Evolutionary conservation across 2,329 filamentous ascomycete genomes (phyloP), one percentile per base, ranked within the genome.

Genomic region (Arthrobotrys entomopaga): DNA sequence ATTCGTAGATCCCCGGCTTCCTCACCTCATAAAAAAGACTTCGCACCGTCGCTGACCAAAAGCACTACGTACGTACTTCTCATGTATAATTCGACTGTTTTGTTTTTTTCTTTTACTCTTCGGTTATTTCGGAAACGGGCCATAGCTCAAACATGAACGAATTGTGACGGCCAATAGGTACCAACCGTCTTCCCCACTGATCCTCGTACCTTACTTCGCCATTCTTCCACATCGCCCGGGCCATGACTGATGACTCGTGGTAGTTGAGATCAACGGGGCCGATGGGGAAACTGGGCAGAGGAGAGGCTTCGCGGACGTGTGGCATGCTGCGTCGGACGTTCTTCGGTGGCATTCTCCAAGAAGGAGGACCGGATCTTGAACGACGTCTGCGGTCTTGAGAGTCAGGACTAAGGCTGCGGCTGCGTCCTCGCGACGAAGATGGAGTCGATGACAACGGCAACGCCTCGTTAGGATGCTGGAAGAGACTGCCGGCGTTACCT

Each of bases 61-160:
- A 15, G 15, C 42, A 19, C 10, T 19, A 8, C 16, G n/a, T n/a
- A 38, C 49, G 19, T 49, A 15, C 15, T 8, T 46, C 16, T 50
- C 75, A 49, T 71, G 75, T 43, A 70, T 70, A 2, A 52, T 42
- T 34, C 10, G 29, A 5, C 16, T 40, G 59, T 53, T 63, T 19
- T 54, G 56, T 53, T 63, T 19, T 54, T 20, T 34, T 65, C 10
- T 22, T 49, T 53, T 71, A 76, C 53, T 66, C 56, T 42, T 67
- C 76, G 42, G 71, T 77, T 48, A 76, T 76, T 63, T 78, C 78
- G 34, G 77, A 77, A 42, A 79, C 78, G 16, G 78, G 78, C 78
- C 78, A 79, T 16, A 79, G 65, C 38, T 79, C 78, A 66, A 79
- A 79, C 59, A 76, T 72, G 65, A 78, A 79, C 48, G 75, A 77